Base-by-base conservation (phyloP, 768 basidiomycete species). In the Serendipita sp. region DNA sequence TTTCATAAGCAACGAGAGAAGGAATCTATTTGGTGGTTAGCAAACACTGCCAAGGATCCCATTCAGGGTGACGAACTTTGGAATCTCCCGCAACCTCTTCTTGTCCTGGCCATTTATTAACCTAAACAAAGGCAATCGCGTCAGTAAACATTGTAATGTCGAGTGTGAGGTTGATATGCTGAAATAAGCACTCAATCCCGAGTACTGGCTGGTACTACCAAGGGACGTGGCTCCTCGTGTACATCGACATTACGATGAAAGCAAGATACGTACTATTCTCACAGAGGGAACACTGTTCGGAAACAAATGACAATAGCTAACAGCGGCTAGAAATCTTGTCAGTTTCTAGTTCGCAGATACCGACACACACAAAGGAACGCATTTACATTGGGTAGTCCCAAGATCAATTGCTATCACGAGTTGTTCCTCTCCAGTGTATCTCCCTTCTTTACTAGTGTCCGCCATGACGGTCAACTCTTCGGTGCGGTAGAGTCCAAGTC, bases 101-200 rank as follows among this genome's bases (percentile, higher is more conserved):
- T 35, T 60, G 56, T 60, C 56, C 56, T 32, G 56, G 56, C 56
- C 56, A 60, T 37, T 60, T 60, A 35, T 60, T 60, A 10, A 60
- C 56, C 56, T 60, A 28, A 28, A 8, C 18, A 51, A 51, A 51
- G 48, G 8, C 5, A 24, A 24, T 24, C 24, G 24, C 24, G 24
- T 24, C 24, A 24, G 24, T 24, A 24, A 24, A 24, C 24, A 24
- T 24, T 24, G 24, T 24, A 24, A 24, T 24, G 24, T 24, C 24
- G 24, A 24, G 24, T 24, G 24, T 24, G 24, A 24, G 24, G 24
- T 24, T 24, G 24, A 24, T 24, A 24, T 24, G 24, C 24, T 24
- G 24, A 24, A 24, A 24, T 24, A 24, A 24, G 24, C 24, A 24
- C 24, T 24, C 24, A 24, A 24, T 24, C 13, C 5, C 38, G 38